Evolutionary conservation across 2,329 filamentous ascomycete species (phyloP), one percentile per base, ranked within the genome.

Genomic region (Arthrobotrys conoides): DNA sequence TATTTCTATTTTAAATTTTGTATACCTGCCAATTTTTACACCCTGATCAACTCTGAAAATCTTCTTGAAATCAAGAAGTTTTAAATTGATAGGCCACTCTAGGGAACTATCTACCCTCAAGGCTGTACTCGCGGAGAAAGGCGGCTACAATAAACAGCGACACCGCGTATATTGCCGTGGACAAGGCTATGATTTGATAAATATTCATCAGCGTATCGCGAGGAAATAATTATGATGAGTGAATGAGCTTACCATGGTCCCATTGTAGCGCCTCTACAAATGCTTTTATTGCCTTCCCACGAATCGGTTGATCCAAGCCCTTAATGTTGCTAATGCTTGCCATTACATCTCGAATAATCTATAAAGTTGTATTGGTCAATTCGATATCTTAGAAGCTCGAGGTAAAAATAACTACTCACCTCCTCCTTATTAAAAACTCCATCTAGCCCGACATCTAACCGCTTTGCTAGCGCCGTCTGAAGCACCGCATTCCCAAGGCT

Each of bases 191-290:
- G n/a, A 9, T 46, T 18, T 46, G 18, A 6, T 9, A n/a, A 16
- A 24, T 30, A 30, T 30, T 30, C n/a, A 30, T 30, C 27, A 30
- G 27, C 27, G 6, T 30, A 30, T 30, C 6, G 3, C 27, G n/a
- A n/a, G n/a, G n/a, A 30, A 6, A 30, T 30, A 30, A 30, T 6
- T 30, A 30, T 6, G 27, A 6, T 30, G 27, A 3, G 27, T 30
- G 27, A 30, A 30, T 30, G 14, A 41, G 12, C 38, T 4, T 16
- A 78, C 75, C 63, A 36, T 78, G 75, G 20, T 72, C 55, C 68
- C 68, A 78, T n/a, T 72, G 75, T n/a, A 78, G 24, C 10, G 75
- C 75, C 41, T 78, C 75, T 8, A 78, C 64, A 30, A 78, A 69
- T 3, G 75, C 75, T 27, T 72, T 71, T 1, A 78, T 33, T 12